Conservation (phyloP, 2,329 filamentous ascomycete species). For the Diaporthe sp. region DNA sequence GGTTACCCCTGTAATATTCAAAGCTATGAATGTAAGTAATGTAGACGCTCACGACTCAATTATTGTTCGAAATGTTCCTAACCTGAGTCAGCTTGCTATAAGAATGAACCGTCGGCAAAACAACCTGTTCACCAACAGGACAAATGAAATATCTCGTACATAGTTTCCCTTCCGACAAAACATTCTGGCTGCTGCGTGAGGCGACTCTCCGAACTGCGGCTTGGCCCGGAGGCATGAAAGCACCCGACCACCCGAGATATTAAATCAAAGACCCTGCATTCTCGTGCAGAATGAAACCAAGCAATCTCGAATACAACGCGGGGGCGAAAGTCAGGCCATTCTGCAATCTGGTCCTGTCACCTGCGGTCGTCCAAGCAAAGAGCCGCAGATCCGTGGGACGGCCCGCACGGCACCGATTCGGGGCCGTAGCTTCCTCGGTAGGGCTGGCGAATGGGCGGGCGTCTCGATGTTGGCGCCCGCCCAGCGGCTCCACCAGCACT, state of each 20-base stretch:
- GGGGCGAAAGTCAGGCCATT: not conserved
- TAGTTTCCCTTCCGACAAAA: not conserved
- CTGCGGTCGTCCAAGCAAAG: not conserved
- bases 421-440: not conserved
- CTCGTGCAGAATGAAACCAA: not conserved
- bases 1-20: not conserved
- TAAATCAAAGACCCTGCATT: not conserved
- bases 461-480: not conserved
- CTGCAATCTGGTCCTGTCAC: not conserved
- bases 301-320: not conserved
- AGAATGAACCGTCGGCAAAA: not conserved
- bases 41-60: not conserved
- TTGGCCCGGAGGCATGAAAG: not conserved
- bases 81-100: not conserved
- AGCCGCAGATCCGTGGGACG: slow-evolving; percentile 4
- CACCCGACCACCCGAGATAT: not conserved
- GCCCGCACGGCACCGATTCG: slow-evolving; percentile 27
- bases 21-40: not conserved
- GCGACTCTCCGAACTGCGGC: not conserved
- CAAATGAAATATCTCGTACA: not conserved
- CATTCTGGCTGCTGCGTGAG: too few species aligned
- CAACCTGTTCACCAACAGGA: too few species aligned
- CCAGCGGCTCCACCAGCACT: not conserved
- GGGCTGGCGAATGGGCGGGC: slow-evolving; percentile 2
- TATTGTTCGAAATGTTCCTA: too few species aligned